Evolutionary conservation across 176 grass and related monocot genomes (phyloP).

Genomic region (Oryza brachyantha): DNA sequence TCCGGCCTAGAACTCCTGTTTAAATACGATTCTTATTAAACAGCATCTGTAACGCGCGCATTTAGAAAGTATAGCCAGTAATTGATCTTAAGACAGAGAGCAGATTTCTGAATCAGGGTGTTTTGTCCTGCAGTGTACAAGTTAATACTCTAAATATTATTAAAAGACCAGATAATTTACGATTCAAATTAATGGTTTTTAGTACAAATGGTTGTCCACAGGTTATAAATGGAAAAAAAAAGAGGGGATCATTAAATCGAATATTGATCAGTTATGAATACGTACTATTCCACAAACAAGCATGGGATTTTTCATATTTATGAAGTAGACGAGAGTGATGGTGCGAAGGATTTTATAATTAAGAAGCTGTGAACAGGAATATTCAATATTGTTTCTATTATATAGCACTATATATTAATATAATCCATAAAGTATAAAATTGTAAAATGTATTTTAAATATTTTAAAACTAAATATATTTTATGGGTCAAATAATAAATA

Average conservation of each 20-base stretch:
- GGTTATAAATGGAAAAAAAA: neutral
- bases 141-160: neutral
- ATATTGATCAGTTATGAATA: neutral
- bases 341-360: neutral
- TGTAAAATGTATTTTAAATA: neutral
- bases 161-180: neutral
- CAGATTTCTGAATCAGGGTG: neutral
- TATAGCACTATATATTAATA: neutral
- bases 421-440: neutral
- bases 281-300: neutral
- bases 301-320: neutral
- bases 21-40: neutral
- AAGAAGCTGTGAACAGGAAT: neutral
- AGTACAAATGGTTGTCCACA: neutral
- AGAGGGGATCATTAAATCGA: neutral
- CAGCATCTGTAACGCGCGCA: neutral
- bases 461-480: neutral
- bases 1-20: neutral
- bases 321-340: neutral
- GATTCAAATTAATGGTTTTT: neutral
- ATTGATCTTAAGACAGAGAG: neutral
- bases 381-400: neutral
- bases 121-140: neutral
- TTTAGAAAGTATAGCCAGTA: neutral
- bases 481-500: neutral